A percentile compares a stretch with the other conserved stretches of the same genome.
Evolutionary conservation across 192 early-diverging fungal species (phyloP).

Genomic region (Coemansia sp.): DNA sequence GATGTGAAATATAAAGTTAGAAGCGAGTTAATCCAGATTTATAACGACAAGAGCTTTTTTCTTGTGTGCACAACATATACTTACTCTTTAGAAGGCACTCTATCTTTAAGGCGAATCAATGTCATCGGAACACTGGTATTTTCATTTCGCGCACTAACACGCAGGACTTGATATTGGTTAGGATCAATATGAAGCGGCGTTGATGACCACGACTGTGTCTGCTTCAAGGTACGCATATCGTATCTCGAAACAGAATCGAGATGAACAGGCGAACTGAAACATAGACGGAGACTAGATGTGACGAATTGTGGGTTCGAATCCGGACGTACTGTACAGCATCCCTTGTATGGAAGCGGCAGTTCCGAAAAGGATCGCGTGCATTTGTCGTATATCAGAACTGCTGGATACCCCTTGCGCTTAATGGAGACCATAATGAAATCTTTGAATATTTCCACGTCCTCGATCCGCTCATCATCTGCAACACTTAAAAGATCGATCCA

Average conservation of each 20-base stretch:
- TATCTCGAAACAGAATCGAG: conserved; percentile 70
- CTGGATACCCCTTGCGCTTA: conserved; percentile 43
- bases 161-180: conserved; percentile 29
- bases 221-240: conserved; percentile 51
- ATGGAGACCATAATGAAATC: conserved; percentile 35
- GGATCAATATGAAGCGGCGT: conserved; percentile 39
- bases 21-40: neutral
- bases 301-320: conserved; percentile 64
- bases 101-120: conserved; percentile 57
- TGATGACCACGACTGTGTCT: conserved; percentile 28
- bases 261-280: conserved; percentile 63
- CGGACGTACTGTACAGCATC: conserved; percentile 59
- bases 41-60: neutral
- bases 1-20: neutral
- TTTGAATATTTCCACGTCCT: conserved; percentile 75
- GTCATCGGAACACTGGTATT: conserved; percentile 63
- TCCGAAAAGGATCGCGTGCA: conserved; percentile 8
- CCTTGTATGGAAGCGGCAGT: conserved; percentile 33
- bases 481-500: conserved; percentile 66
- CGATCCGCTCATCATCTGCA: conserved; percentile 63
- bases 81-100: neutral
- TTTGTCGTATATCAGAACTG: conserved; percentile 37
- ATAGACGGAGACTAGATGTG: conserved; percentile 28
- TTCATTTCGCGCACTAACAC: conserved; percentile 21
- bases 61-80: neutral